phyloP scores from a whole-genome alignment of 169 alveolate genomes.

The Toxoplasma gondii region DNA sequence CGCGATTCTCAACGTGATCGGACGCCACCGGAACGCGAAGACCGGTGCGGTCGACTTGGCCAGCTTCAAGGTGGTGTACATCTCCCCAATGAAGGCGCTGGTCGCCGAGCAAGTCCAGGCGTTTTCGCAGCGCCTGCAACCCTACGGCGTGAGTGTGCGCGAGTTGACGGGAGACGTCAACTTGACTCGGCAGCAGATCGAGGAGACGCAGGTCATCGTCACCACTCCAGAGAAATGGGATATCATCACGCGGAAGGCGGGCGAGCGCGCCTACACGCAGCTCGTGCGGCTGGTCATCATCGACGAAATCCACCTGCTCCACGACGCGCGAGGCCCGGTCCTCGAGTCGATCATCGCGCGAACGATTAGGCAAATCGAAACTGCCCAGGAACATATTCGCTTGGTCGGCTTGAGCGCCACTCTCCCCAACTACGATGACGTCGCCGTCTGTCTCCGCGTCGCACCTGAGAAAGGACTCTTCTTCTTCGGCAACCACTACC shows the following conservation, averaged over 20 bases:
- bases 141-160: constrained; percentile 66
- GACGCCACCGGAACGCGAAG: constrained; percentile 64
- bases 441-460: constrained; percentile 97
- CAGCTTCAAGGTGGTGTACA: constrained; percentile 96
- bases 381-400: constrained; percentile 86
- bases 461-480: constrained; percentile 91
- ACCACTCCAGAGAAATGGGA: constrained; percentile 99
- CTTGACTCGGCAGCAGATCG: constrained; percentile 93
- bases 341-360: constrained; percentile 99
- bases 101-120: constrained; percentile 92
- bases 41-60: constrained; percentile 75
- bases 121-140: constrained; percentile 69
- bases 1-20: constrained; percentile 94
- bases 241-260: constrained; percentile 97
- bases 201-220: constrained; percentile 97
- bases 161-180: constrained; percentile 70
- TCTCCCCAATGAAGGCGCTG: constrained; percentile 99
- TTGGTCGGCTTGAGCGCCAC: constrained; percentile 99
- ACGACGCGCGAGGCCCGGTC: constrained; percentile 99
- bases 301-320: constrained; percentile 99
- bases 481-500: constrained; percentile 95
- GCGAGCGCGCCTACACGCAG: constrained; percentile 92
- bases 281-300: constrained; percentile 96
- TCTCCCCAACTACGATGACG: constrained; percentile 99
- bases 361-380: constrained; percentile 91